Evolutionary conservation across 768 basidiomycete species (phyloP).

Genomic region (Tubosaeta brunneosetosa): DNA sequence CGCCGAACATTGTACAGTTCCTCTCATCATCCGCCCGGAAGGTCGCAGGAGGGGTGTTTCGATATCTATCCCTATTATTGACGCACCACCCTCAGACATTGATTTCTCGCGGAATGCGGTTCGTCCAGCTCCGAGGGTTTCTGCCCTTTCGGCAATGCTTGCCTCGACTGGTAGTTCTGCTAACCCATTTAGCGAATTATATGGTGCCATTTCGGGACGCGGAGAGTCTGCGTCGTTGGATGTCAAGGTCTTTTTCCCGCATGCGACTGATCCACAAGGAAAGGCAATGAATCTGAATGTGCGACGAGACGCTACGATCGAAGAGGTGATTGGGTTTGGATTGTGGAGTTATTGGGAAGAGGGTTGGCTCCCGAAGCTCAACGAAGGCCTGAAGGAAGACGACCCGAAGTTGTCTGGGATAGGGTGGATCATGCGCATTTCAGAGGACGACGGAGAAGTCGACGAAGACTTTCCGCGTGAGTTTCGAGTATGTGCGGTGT

Average conservation of each 20-base stretch:
- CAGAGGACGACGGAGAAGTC: constrained; percentile 96
- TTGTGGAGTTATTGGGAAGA: constrained; percentile 94
- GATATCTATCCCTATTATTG: constrained; percentile 21
- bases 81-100: constrained; percentile 21
- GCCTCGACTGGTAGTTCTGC: constrained; percentile 56
- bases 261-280: constrained; percentile 55
- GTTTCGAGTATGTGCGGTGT: constrained; percentile 26
- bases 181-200: constrained; percentile 87
- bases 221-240: constrained; percentile 57
- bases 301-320: constrained; percentile 83
- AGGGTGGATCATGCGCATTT: constrained; percentile 91
- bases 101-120: constrained; percentile 54
- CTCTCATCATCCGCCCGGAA: constrained; percentile 20
- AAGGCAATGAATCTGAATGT: constrained; percentile 71
- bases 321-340: constrained; percentile 93
- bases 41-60: constrained; percentile 29
- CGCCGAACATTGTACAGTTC: constrained; percentile 15
- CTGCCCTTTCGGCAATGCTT: constrained; percentile 71
- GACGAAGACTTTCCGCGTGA: constrained; percentile 97
- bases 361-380: constrained; percentile 70
- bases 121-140: constrained; percentile 43
- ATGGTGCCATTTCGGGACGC: constrained; percentile 80
- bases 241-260: constrained; percentile 83
- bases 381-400: constrained; percentile 58
- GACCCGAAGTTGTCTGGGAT: constrained; percentile 70